These are phyloP conservation scores for Fusarium beomiforme DNA, from an alignment of 2,329 filamentous ascomycete species.

Conservation along the genomic window DNA sequence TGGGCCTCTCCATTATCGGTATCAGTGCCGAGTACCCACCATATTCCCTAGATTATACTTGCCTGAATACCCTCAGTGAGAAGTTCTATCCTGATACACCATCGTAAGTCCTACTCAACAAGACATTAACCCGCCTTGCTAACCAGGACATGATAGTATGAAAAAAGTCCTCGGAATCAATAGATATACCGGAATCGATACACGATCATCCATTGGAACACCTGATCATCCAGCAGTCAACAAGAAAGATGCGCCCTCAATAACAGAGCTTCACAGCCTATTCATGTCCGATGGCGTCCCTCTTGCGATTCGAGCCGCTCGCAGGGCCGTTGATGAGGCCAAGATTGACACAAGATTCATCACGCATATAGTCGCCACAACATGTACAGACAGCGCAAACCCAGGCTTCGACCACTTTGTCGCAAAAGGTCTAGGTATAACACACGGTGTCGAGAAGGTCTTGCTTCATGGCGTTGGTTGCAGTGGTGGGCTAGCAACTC, in stretches of 20 bases:
- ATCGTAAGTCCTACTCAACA: constrained; percentile 57
- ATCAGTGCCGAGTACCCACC: constrained; percentile 70
- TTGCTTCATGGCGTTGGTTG: constrained; percentile 74
- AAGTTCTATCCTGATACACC: constrained; percentile 68
- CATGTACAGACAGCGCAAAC: constrained; percentile 75
- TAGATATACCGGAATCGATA: constrained; percentile 71
- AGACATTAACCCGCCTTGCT: background rate
- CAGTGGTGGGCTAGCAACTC: constrained; percentile 68
- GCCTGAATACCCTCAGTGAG: constrained; percentile 62
- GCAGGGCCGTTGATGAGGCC: constrained; percentile 66
- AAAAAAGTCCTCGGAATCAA: constrained; percentile 72
- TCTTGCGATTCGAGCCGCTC: constrained; percentile 64
- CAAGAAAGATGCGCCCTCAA: constrained; percentile 59
- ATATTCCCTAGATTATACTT: constrained; percentile 59
- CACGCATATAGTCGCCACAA: constrained; percentile 74
- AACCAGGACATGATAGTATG: constrained; percentile 56
- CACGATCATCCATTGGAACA: constrained; percentile 69
- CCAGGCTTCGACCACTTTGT: constrained; percentile 75
- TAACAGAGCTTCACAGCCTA: constrained; percentile 62
- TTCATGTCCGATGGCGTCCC: constrained; percentile 69
- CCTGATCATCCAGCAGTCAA: constrained; percentile 71
- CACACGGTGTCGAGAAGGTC: constrained; percentile 69
- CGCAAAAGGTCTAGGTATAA: constrained; percentile 65
- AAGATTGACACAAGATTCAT: constrained; percentile 62
- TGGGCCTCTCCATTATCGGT: constrained; percentile 70